Evolutionary conservation across 1,284 basidiomycete genomes (phyloP), one percentile per base, ranked within the genome.

Genomic region (Boletus mariae): DNA sequence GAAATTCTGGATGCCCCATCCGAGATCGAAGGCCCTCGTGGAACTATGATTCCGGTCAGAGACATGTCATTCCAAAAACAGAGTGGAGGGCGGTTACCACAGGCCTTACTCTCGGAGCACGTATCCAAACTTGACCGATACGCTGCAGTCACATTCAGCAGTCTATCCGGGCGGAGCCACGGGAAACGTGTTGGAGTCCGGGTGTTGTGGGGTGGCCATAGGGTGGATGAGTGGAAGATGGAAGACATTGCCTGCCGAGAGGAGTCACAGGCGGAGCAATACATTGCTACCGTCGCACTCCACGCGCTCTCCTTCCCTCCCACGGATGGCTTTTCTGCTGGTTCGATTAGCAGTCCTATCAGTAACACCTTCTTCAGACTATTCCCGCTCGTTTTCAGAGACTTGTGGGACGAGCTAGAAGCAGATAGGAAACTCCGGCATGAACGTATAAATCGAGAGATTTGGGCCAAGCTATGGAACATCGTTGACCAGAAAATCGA

Each of bases 341-440:
- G 75, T 23, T 68, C 71, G 20, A 72, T 77, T 25, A 66, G 70
- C 4, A 72, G 74, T 15, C 67, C 75, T 11, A 70, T 71, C 17
- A 75, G 67, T 43, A 76, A 74, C 47, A 85, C 85, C 1, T 85
- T 82, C 55, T 88, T 88, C 66, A 76, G 90, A 58, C 67, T 83
- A 10, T 76, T 99, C 23, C 92, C 94, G n/a, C 77, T 87, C 0
- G 80, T 83, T 10, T 97, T 88, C 68, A 82, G 94, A 53, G 90
- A 94, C 64, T 75, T 98, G 37, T 99, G 97, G 97, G 90, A 94
- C 54, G 93, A 98, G 71, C 74, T 98, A 23, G 92, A 95, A 62
- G 69, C 66, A 5, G 71, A 75, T 29, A 77, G 90, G 55, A 90
- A 87, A 61, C 62, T 69, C 9, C 75, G 75, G 42, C 84, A 89